Percentiles rank a stretch among this genome's conserved stretches.
phyloP scores from a whole-genome alignment of 257 asterid genomes.

The Solanum sparsipilum region DNA sequence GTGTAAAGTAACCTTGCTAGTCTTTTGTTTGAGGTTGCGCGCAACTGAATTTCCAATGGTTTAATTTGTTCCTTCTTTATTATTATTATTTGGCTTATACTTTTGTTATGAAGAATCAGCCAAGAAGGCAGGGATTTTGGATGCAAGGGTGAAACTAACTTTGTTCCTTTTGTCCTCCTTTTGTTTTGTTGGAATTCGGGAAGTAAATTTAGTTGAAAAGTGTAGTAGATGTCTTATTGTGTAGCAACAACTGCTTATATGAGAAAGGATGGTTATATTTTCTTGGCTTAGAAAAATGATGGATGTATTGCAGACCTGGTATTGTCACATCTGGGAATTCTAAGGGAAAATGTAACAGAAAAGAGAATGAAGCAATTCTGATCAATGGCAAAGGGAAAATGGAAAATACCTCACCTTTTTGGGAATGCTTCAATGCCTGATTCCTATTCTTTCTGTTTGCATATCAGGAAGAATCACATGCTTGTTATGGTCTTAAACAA shows the following conservation, averaged over 20 bases:
- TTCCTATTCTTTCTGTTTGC: neutral
- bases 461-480: neutral
- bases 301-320: neutral
- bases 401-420: neutral
- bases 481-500: neutral
- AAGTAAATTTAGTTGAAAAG: neutral
- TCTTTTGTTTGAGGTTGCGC: neutral
- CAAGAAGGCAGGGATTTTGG: neutral
- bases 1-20: neutral
- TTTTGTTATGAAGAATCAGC: neutral
- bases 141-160: neutral
- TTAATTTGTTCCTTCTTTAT: neutral
- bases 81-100: neutral
- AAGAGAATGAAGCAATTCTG: neutral
- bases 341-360: neutral
- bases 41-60: neutral
- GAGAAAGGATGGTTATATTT: neutral
- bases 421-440: neutral
- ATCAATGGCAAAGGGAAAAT: neutral
- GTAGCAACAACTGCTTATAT: neutral
- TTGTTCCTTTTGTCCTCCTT: neutral
- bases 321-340: neutral
- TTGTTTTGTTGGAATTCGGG: neutral
- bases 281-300: neutral
- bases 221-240: neutral